These are phyloP conservation scores for Quercus berberidifolia DNA, from an alignment of 306 rosid genomes.

Conservation along the genomic window DNA sequence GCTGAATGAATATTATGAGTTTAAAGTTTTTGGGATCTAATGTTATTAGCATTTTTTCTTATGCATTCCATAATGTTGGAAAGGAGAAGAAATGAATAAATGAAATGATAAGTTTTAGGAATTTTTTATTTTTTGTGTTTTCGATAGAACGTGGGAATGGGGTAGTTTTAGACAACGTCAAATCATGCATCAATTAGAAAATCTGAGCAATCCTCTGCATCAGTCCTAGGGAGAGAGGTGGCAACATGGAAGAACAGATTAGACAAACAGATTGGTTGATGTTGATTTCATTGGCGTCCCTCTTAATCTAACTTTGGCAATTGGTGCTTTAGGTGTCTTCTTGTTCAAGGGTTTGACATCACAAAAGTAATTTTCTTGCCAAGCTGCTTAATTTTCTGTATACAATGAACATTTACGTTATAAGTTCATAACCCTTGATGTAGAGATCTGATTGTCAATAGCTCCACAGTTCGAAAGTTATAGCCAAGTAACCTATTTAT, in stretches of 20 bases:
- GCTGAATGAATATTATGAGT: too few relatives aligned
- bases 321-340: conserved; percentile 62
- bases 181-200: conserved; percentile 76
- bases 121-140: too few relatives aligned
- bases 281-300: conserved; percentile 47
- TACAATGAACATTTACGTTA: not conserved
- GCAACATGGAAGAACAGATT: conserved; percentile 46
- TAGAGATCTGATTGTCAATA: not conserved
- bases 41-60: too few relatives aligned
- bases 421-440: not conserved
- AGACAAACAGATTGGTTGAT: conserved; percentile 36
- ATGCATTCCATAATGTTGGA: too few relatives aligned
- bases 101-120: too few relatives aligned
- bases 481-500: too few relatives aligned
- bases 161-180: conserved; percentile 48
- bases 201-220: conserved; percentile 68
- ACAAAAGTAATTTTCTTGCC: conserved; percentile 35
- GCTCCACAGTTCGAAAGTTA: not conserved
- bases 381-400: not conserved
- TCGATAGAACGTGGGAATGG: too few relatives aligned
- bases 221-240: conserved; percentile 58
- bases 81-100: too few relatives aligned
- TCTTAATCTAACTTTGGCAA: conserved; percentile 54
- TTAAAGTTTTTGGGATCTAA: too few relatives aligned
- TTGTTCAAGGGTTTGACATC: conserved; percentile 52